phyloP scores from a whole-genome alignment of 83 land plant genomes.

The Picea abies region DNA sequence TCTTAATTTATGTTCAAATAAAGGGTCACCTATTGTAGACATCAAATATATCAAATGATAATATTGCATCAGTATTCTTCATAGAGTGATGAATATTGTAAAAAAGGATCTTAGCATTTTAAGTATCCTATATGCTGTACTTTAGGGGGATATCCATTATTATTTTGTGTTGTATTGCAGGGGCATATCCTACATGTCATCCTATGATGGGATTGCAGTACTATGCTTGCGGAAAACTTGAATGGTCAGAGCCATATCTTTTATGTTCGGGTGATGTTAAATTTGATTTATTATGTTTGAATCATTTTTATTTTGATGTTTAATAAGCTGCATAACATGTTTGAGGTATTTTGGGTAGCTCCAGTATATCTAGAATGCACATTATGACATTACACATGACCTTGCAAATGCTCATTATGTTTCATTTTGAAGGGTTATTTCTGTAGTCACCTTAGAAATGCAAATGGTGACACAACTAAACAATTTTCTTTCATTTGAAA shows the following conservation, averaged over 20 bases:
- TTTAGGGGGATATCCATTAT: not conserved
- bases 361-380: too few species aligned
- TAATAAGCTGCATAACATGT: too few species aligned
- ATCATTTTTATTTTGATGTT: too few species aligned
- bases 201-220: constrained; percentile 80
- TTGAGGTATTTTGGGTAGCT: too few species aligned
- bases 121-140: not conserved
- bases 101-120: not conserved
- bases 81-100: not conserved
- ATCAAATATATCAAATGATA: not conserved
- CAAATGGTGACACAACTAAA: too few species aligned
- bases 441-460: too few species aligned
- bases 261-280: not conserved
- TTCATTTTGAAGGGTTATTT: too few species aligned
- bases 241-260: constrained; percentile 46
- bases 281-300: not conserved
- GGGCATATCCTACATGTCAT: constrained; percentile 58
- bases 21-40: not conserved
- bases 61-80: not conserved
- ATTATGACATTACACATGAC: too few species aligned
- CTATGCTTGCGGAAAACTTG: constrained; percentile 79
- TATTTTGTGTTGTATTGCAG: constrained; percentile 29
- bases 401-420: too few species aligned
- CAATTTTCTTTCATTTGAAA: too few species aligned
- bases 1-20: not conserved